Percentiles rank a stretch among this genome's conserved stretches.
phyloP scores from a whole-genome alignment of 2,329 filamentous ascomycete genomes.

The Podosphaera xanthii region DNA sequence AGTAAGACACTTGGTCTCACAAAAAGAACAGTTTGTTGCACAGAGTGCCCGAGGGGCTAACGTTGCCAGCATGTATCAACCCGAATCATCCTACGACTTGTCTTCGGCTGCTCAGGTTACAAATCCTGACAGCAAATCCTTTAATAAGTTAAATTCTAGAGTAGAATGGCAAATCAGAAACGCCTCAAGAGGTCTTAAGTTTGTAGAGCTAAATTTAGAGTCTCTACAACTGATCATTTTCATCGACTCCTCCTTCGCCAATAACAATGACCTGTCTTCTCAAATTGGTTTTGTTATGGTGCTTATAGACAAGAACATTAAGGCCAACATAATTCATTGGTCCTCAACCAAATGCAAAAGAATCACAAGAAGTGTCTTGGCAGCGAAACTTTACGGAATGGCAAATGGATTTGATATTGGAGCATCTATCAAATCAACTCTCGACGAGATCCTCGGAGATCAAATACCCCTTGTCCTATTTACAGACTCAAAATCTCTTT shows the following conservation, averaged over 20 bases:
- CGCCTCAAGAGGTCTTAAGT: background rate
- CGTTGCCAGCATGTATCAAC: background rate
- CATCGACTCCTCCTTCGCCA: background rate
- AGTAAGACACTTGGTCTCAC: background rate
- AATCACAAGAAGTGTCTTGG: background rate
- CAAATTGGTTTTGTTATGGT: slow-evolving; percentile 1
- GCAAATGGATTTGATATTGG: background rate
- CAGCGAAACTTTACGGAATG: background rate
- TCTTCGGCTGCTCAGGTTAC: background rate
- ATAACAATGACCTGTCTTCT: slow-evolving; percentile 1
- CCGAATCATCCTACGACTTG: slow-evolving; percentile 2
- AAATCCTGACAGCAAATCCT: background rate
- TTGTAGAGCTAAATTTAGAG: background rate
- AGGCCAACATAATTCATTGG: background rate
- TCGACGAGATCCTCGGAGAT: background rate
- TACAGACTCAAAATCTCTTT: background rate
- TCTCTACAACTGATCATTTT: background rate
- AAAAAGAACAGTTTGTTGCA: background rate
- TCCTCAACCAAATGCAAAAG: slow-evolving; percentile 1
- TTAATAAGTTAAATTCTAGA: background rate
- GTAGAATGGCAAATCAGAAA: background rate
- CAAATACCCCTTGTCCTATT: background rate
- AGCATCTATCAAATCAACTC: background rate
- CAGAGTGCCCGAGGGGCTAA: background rate
- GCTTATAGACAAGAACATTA: background rate